A percentile compares a stretch with the other conserved stretches of the same genome.
These are phyloP conservation scores for Geopyxis carbonaria DNA, from an alignment of 495 filamentous ascomycete genomes.

Conservation along the genomic window DNA sequence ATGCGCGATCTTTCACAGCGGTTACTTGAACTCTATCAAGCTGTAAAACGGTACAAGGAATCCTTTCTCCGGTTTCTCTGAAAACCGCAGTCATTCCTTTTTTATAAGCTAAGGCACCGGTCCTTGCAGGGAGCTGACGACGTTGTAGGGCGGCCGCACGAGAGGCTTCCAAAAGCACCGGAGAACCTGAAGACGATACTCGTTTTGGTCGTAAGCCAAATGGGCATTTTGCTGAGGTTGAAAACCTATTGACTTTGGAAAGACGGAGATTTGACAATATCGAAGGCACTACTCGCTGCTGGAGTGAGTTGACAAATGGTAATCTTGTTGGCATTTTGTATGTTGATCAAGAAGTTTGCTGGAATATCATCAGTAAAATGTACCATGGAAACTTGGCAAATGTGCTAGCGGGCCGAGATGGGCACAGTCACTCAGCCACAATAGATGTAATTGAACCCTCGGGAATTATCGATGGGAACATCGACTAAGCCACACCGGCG, in stretches of 20 bases:
- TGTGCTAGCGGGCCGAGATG: too few relatives aligned
- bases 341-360: too few relatives aligned
- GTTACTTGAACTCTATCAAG: conserved; percentile 81
- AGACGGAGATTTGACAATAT: neutral
- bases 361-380: too few relatives aligned
- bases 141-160: conserved; percentile 65
- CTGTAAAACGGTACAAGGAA: conserved; percentile 81
- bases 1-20: conserved; percentile 58
- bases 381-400: too few relatives aligned
- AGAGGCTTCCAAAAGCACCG: conserved; percentile 43
- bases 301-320: neutral
- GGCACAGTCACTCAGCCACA: too few relatives aligned
- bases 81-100: conserved; percentile 90
- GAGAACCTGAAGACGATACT: conserved; percentile 22
- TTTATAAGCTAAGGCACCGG: conserved; percentile 71
- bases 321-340: conserved; percentile 15
- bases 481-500: too few relatives aligned
- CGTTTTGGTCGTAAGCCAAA: conserved; percentile 21
- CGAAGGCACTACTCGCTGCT: neutral
- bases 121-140: conserved; percentile 60
- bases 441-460: too few relatives aligned
- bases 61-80: conserved; percentile 58
- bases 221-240: conserved; percentile 10
- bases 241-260: conserved; percentile 9
- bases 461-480: too few relatives aligned